Evolutionary conservation across 305 asterid genomes (phyloP).

Genomic region (Solanum aculeatissimum): DNA sequence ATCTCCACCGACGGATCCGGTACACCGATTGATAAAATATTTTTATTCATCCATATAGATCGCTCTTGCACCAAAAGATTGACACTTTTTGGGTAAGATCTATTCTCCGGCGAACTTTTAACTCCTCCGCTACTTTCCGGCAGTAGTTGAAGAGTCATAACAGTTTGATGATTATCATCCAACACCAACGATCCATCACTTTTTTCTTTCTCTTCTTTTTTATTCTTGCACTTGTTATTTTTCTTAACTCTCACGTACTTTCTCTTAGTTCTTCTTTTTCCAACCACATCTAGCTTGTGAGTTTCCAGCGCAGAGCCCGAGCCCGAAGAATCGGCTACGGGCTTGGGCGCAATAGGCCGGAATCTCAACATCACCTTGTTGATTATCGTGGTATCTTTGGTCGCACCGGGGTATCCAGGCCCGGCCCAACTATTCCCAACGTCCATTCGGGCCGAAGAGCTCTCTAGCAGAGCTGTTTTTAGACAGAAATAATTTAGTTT

Average conservation of each 20-base stretch:
- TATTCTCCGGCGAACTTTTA: not conserved
- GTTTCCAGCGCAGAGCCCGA: not conserved
- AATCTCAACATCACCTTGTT: slow-evolving; percentile 23
- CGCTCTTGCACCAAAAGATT: slow-evolving; percentile 1
- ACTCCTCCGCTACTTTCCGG: not conserved
- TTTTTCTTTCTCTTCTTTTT: not conserved
- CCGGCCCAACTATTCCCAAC: slow-evolving; percentile 1
- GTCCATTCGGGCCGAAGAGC: slow-evolving; percentile 8
- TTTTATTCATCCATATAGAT: not conserved
- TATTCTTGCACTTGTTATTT: slow-evolving; percentile 3
- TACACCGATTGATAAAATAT: not conserved
- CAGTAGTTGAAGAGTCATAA: not conserved
- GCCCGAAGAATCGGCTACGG: slow-evolving; percentile 10
- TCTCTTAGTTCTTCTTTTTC: slow-evolving; percentile 19
- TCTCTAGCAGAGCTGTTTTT: not conserved
- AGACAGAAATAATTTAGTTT: not conserved
- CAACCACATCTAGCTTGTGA: not conserved
- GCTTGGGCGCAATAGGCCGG: slow-evolving; percentile 47
- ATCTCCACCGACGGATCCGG: not conserved
- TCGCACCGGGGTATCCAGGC: not conserved
- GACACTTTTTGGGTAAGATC: not conserved
- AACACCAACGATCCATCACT: not conserved
- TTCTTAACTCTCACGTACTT: slow-evolving; percentile 34
- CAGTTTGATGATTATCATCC: not conserved
- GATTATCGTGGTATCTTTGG: slow-evolving; percentile 16